Evolutionary conservation across 108 stramenopile genomes (phyloP).

Genomic region (Cyclostephanos invisitatus): DNA sequence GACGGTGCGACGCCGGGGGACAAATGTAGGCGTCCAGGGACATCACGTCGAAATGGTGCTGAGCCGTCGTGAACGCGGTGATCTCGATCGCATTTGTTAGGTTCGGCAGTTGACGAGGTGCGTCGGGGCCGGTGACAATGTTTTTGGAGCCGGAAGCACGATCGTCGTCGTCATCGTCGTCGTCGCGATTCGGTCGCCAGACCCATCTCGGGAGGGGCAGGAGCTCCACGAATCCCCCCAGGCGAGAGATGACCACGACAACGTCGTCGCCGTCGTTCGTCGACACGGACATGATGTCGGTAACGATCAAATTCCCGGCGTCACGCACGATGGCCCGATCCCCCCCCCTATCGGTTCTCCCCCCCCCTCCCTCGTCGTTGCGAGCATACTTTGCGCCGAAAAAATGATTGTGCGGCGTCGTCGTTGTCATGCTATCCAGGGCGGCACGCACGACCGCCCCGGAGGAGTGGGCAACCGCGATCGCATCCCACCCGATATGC

Average conservation of each 20-base stretch:
- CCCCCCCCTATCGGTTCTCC: background rate
- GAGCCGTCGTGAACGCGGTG: slow-evolving; percentile 56
- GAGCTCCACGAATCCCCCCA: slow-evolving; percentile 81
- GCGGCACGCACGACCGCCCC: slow-evolving; percentile 30
- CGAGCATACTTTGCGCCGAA: too few relatives aligned
- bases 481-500: slow-evolving; percentile 44
- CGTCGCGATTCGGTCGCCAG: slow-evolving; percentile 39
- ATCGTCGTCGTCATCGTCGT: slow-evolving; percentile 29
- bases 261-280: slow-evolving; percentile 24
- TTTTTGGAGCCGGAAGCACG: too few relatives aligned
- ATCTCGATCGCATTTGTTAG: slow-evolving; percentile 16
- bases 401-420: too few relatives aligned
- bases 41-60: slow-evolving; percentile 64
- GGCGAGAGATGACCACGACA: slow-evolving; percentile 61
- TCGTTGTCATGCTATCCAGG: slow-evolving; percentile 18
- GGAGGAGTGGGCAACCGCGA: slow-evolving; percentile 31
- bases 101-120: slow-evolving; percentile 15
- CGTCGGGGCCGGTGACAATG: background rate
- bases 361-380: slow-evolving; percentile 1
- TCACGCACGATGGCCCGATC: slow-evolving; percentile 16
- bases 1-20: slow-evolving; percentile 33
- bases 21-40: slow-evolving; percentile 60
- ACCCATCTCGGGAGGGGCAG: slow-evolving; percentile 64
- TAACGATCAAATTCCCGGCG: slow-evolving; percentile 29
- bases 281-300: slow-evolving; percentile 43